Conservation (phyloP, 805 yeast genomes). For the Torulaspora gathmanii region DNA sequence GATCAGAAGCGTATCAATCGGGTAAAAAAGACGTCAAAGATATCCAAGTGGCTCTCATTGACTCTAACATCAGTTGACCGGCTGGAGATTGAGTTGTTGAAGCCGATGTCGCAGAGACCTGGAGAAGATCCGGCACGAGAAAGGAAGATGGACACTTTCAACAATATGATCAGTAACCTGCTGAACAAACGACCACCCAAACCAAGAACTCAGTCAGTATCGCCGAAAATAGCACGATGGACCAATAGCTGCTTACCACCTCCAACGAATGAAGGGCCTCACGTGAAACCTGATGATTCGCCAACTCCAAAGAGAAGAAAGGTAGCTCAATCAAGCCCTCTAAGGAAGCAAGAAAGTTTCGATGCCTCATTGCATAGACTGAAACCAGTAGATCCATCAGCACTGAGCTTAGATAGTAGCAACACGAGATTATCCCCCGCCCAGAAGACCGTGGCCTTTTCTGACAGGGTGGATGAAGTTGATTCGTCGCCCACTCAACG, state of each 20-base stretch:
- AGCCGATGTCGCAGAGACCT: constrained; percentile 1
- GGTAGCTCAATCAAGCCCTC: constrained; percentile 9
- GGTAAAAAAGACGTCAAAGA: too few relatives aligned
- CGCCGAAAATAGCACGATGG: constrained; percentile 10
- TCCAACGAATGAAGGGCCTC: constrained; percentile 4
- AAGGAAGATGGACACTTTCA: constrained; percentile 22
- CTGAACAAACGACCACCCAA: constrained; percentile 17
- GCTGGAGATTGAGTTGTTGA: neutral
- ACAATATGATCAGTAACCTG: constrained; percentile 28
- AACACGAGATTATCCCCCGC: constrained; percentile 21
- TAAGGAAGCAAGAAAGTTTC: neutral
- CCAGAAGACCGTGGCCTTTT: constrained; percentile 30
- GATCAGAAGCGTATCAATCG: neutral
- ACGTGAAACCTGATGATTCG: constrained; percentile 8
- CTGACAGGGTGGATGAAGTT: constrained; percentile 28
- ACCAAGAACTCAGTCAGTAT: constrained; percentile 2
- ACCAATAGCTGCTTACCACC: constrained; percentile 8
- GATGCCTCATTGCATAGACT: neutral
- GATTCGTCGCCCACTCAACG: constrained; percentile 26
- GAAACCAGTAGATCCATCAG: neutral
- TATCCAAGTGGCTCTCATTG: too few relatives aligned
- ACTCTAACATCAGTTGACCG: neutral
- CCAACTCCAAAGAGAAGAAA: constrained; percentile 27
- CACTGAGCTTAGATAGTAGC: neutral
- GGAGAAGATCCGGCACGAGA: constrained; percentile 3